Evolutionary conservation across 495 filamentous ascomycete species (phyloP).

Genomic region (Podospora anserina): DNA sequence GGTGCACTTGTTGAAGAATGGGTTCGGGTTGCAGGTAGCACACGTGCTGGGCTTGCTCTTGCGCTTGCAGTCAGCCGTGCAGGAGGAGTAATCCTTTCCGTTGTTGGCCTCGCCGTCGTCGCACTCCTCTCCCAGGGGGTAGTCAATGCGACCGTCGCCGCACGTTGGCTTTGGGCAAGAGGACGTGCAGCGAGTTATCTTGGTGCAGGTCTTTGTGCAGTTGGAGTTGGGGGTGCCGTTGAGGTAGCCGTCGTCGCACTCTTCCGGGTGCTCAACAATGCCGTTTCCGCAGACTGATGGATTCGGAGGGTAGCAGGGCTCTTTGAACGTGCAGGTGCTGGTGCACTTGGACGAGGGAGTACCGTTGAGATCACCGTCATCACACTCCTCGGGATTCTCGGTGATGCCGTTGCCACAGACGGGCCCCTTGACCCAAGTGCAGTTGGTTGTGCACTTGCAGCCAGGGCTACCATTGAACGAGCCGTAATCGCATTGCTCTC

Average conservation of each 20-base stretch:
- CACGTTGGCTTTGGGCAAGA: background rate
- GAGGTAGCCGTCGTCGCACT: constrained; percentile 21
- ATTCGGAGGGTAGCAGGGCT: constrained; percentile 16
- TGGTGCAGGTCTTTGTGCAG: constrained; percentile 21
- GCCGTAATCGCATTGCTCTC: constrained; percentile 25
- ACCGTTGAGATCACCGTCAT: constrained; percentile 25
- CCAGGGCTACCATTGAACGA: constrained; percentile 14
- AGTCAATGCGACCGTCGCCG: constrained; percentile 20
- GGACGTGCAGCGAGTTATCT: background rate
- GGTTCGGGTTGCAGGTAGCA: constrained; percentile 25
- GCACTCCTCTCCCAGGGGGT: constrained; percentile 19
- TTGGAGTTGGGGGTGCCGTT: constrained; percentile 17
- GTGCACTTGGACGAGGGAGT: constrained; percentile 14
- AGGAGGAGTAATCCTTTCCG: constrained; percentile 17
- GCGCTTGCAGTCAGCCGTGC: constrained; percentile 16
- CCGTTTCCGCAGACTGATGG: constrained; percentile 24
- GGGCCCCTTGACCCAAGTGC: constrained; percentile 9
- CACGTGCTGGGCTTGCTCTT: constrained; percentile 7
- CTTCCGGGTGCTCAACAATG: constrained; percentile 19
- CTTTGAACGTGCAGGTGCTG: constrained; percentile 15
- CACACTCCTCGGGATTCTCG: constrained; percentile 24
- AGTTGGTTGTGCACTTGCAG: constrained; percentile 18
- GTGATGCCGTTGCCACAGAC: constrained; percentile 23
- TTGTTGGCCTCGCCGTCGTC: constrained; percentile 24
- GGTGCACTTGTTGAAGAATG: constrained; percentile 28